A percentile compares a stretch with the other conserved stretches of the same genome.
Evolutionary conservation across 2,329 filamentous ascomycete genomes (phyloP).

Genomic region (Cercospora janseana): DNA sequence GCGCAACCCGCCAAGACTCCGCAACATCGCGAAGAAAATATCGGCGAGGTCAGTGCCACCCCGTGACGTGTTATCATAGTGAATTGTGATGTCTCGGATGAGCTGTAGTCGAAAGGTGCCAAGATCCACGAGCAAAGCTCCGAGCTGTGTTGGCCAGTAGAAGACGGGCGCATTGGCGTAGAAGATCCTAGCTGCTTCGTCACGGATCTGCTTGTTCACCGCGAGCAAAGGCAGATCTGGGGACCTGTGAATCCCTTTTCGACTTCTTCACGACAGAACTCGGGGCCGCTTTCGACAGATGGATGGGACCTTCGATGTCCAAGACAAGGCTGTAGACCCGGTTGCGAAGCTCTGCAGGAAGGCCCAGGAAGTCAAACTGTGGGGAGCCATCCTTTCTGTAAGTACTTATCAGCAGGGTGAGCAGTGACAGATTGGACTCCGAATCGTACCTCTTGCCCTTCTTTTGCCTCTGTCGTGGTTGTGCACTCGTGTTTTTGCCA

Average conservation of each 20-base stretch:
- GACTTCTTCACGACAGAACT: slow-evolving; percentile 9
- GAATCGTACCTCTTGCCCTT: no score
- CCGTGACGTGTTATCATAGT: slow-evolving; percentile 25
- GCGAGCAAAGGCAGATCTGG: slow-evolving; percentile 26
- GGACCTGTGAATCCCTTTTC: neutral
- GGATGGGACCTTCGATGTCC: slow-evolving; percentile 23
- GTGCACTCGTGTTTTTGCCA: no score
- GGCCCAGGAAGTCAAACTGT: slow-evolving; percentile 28
- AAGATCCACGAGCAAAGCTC: slow-evolving; percentile 25
- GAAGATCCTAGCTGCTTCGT: slow-evolving; percentile 31
- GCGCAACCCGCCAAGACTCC: slow-evolving; percentile 21
- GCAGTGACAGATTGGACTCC: neutral
- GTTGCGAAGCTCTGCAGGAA: slow-evolving; percentile 34
- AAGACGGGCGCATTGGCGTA: slow-evolving; percentile 34
- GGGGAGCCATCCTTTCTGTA: neutral
- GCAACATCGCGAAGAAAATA: slow-evolving; percentile 23
- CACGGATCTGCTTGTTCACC: slow-evolving; percentile 30
- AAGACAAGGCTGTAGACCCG: slow-evolving; percentile 29
- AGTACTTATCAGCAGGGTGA: neutral
- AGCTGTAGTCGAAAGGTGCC: slow-evolving; percentile 18
- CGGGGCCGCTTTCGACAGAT: slow-evolving; percentile 23
- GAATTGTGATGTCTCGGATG: slow-evolving; percentile 30
- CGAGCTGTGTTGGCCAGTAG: slow-evolving; percentile 30
- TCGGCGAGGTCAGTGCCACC: slow-evolving; percentile 28
- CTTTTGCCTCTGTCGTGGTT: neutral